Conservation (phyloP, 352 stramenopile species). For the Elongisporangium undulatum region DNA sequence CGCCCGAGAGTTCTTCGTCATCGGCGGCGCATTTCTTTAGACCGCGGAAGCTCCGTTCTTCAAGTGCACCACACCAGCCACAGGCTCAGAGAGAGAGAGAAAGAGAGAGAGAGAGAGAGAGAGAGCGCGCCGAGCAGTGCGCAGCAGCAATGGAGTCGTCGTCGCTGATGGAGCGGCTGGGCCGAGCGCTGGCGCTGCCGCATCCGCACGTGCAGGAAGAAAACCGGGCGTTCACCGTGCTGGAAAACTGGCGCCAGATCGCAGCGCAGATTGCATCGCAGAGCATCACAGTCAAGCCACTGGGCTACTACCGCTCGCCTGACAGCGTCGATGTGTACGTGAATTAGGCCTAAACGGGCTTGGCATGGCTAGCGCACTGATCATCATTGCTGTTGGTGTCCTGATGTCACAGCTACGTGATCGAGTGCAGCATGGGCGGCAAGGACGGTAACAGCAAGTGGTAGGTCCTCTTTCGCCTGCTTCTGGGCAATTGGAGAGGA, state of each 20-base stretch:
- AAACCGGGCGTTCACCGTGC: slow-evolving; percentile 54
- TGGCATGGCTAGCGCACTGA: not conserved
- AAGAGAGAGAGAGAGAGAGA: slow-evolving; percentile 5
- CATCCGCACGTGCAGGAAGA: slow-evolving; percentile 55
- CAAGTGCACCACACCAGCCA: not conserved
- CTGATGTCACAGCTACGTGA: slow-evolving; percentile 53
- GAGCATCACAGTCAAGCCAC: slow-evolving; percentile 43
- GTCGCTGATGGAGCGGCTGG: slow-evolving; percentile 44
- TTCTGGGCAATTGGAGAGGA: not conserved
- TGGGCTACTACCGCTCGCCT: slow-evolving; percentile 78
- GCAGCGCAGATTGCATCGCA: slow-evolving; percentile 41
- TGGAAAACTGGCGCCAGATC: slow-evolving; percentile 63
- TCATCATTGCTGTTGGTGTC: not conserved
- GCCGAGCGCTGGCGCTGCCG: slow-evolving; percentile 49
- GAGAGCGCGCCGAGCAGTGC: not conserved
- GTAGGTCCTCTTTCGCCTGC: slow-evolving; percentile 12
- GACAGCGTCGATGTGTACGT: slow-evolving; percentile 81
- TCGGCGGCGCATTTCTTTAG: not conserved
- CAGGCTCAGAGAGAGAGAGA: slow-evolving; percentile 3
- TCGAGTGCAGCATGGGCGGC: slow-evolving; percentile 54
- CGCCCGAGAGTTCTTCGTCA: not conserved
- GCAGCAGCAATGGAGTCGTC: not conserved
- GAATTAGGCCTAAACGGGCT: not conserved
- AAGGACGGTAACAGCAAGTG: slow-evolving; percentile 28
- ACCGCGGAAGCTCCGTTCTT: not conserved